Percentiles rank a stretch among this genome's conserved stretches.
Conservation (phyloP, 2,329 filamentous ascomycete genomes). For the Hypomyces rosellus region DNA sequence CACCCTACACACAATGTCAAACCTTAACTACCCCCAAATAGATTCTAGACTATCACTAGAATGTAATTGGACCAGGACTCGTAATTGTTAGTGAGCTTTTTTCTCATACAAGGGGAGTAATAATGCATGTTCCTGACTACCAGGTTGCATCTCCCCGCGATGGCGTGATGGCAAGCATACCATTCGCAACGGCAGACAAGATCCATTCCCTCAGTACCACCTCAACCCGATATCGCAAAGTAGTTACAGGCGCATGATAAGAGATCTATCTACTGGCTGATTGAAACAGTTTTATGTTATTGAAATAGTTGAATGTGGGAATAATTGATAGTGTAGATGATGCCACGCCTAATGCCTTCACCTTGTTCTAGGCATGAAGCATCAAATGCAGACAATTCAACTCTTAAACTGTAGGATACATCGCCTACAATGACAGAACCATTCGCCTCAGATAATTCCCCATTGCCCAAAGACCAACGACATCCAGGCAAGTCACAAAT, state of each 20-base stretch:
- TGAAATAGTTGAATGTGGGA: neutral
- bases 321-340: conserved; percentile 8
- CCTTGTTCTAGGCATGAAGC: no score
- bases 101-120: neutral
- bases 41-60: neutral
- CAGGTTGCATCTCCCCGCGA: neutral
- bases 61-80: neutral
- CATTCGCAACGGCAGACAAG: conserved; percentile 6
- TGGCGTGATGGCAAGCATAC: conserved; percentile 11
- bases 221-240: conserved; percentile 7
- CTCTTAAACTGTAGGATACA: neutral
- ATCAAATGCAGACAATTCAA: neutral
- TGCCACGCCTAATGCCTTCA: neutral
- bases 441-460: neutral
- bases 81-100: neutral
- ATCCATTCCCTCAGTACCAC: conserved; percentile 1
- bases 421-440: conserved; percentile 1
- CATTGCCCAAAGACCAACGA: conserved; percentile 24
- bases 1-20: no score
- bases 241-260: neutral
- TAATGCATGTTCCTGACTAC: neutral
- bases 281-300: neutral
- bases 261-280: neutral
- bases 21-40: no score
- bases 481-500: conserved; percentile 19